Percentiles rank a stretch among this genome's conserved stretches.
Conservation (phyloP, 2,329 filamentous ascomycete species). For the Elsinoe batatas region DNA sequence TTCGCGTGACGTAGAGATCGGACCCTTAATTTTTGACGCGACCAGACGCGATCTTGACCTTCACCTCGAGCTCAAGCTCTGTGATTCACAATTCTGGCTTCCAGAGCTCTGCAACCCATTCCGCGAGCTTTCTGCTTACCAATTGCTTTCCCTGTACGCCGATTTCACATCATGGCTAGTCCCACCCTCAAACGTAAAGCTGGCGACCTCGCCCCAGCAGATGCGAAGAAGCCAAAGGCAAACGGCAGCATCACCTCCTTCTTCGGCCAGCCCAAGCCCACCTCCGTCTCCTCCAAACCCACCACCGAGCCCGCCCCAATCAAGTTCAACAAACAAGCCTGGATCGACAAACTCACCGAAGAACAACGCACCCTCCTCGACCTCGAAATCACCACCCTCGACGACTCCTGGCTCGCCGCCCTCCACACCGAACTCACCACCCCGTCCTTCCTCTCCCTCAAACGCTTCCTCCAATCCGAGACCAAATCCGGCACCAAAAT, state of each 20-base stretch:
- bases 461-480: conserved; percentile 77
- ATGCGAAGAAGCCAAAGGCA: conserved; percentile 43
- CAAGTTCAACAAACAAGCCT: conserved; percentile 82
- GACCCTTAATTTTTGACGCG: background rate
- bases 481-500: conserved; percentile 62
- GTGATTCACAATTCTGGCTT: background rate
- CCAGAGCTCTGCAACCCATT: background rate
- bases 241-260: conserved; percentile 81
- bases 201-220: conserved; percentile 32
- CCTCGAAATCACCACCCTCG: conserved; percentile 83
- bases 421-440: conserved; percentile 77
- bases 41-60: background rate
- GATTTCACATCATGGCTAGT: background rate
- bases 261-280: conserved; percentile 60
- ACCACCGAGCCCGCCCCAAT: conserved; percentile 20
- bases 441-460: conserved; percentile 75
- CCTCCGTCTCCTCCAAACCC: conserved; percentile 23
- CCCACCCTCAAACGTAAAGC: conserved; percentile 42
- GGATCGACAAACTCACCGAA: conserved; percentile 66
- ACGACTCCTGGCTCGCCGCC: conserved; percentile 82
- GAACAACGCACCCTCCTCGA: conserved; percentile 77
- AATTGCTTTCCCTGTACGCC: background rate
- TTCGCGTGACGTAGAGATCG: conserved; percentile 5
- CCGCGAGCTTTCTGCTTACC: background rate
- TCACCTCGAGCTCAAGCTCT: background rate